These are phyloP conservation scores for Auricularia heimuer DNA, from an alignment of 768 basidiomycete genomes.

Conservation along the genomic window DNA sequence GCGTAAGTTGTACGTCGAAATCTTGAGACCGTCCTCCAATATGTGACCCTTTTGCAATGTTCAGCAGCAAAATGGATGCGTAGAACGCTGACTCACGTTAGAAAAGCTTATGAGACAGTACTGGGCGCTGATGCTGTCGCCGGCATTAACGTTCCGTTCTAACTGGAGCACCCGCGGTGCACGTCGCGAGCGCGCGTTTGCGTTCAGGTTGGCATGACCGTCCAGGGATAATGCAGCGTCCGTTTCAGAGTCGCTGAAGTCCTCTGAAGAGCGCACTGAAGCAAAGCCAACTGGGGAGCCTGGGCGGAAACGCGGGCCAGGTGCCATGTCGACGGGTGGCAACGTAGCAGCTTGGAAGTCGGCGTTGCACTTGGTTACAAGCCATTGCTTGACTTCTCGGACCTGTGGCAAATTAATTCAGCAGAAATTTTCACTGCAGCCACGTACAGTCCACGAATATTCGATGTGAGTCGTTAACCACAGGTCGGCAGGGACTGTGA, in stretches of 20 bases:
- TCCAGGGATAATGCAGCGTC: constrained; percentile 1
- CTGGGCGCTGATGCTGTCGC: constrained; percentile 11
- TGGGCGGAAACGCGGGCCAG: constrained; percentile 9
- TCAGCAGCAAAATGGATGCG: constrained; percentile 16
- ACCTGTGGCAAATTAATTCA: constrained; percentile 18
- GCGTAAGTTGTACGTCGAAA: constrained; percentile 48
- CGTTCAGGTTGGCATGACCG: constrained; percentile 17
- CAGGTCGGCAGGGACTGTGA: constrained; percentile 58
- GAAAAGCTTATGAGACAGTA: constrained; percentile 2
- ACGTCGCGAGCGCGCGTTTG: constrained; percentile 28
- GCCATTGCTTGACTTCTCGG: constrained; percentile 50
- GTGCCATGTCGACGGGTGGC: constrained; percentile 14
- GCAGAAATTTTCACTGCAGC: too few relatives aligned
- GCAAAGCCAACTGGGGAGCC: constrained; percentile 35
- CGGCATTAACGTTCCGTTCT: constrained; percentile 26
- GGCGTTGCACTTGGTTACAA: constrained; percentile 45
- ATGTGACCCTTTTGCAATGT: constrained; percentile 62
- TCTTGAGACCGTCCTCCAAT: constrained; percentile 53
- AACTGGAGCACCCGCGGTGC: constrained; percentile 36
- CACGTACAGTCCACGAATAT: constrained; percentile 36
- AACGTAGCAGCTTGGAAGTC: neutral
- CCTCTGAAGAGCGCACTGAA: constrained; percentile 17
- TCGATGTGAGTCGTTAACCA: constrained; percentile 68
- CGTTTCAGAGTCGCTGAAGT: neutral
- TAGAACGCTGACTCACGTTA: constrained; percentile 7